These are phyloP conservation scores for Achaetomium macrosporum DNA, from an alignment of 2,329 filamentous ascomycete species.

Conservation along the genomic window DNA sequence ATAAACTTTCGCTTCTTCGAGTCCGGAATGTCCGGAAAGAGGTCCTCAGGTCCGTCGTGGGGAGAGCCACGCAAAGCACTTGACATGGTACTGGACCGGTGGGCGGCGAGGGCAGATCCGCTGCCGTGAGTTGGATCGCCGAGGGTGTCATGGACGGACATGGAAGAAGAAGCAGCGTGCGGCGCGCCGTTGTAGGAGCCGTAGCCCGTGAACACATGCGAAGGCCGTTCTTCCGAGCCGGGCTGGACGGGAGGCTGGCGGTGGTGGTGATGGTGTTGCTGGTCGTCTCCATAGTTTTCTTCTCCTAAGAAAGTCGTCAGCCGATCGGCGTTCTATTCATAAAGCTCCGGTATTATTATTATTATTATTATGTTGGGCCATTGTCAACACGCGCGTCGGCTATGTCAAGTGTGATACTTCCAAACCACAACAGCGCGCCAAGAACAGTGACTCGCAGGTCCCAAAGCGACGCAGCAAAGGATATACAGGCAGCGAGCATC, in stretches of 20 bases:
- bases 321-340: slow-evolving; percentile 11
- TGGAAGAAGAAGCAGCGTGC: slow-evolving; percentile 50
- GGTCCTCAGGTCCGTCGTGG: slow-evolving; percentile 54
- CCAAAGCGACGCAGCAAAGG: slow-evolving; percentile 19
- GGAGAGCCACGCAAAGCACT: background rate
- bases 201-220: slow-evolving; percentile 70
- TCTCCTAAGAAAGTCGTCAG: slow-evolving; percentile 44
- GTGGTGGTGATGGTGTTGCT: slow-evolving; percentile 60
- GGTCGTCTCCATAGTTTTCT: slow-evolving; percentile 52
- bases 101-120: slow-evolving; percentile 33
- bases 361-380: background rate
- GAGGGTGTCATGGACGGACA: slow-evolving; percentile 58
- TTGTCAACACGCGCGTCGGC: slow-evolving; percentile 15
- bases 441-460: slow-evolving; percentile 22
- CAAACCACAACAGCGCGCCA: slow-evolving; percentile 19
- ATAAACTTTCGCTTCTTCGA: slow-evolving; percentile 95
- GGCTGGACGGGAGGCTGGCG: slow-evolving; percentile 52
- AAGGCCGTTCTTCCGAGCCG: slow-evolving; percentile 60
- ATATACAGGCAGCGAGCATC: slow-evolving; percentile 14
- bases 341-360: background rate
- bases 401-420: slow-evolving; percentile 23
- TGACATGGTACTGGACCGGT: slow-evolving; percentile 35
- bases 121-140: slow-evolving; percentile 30
- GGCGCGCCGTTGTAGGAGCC: slow-evolving; percentile 54
- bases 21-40: slow-evolving; percentile 85